Evolutionary conservation across 108 stramenopile species (phyloP).

Genomic region (Cyclotella atomus): DNA sequence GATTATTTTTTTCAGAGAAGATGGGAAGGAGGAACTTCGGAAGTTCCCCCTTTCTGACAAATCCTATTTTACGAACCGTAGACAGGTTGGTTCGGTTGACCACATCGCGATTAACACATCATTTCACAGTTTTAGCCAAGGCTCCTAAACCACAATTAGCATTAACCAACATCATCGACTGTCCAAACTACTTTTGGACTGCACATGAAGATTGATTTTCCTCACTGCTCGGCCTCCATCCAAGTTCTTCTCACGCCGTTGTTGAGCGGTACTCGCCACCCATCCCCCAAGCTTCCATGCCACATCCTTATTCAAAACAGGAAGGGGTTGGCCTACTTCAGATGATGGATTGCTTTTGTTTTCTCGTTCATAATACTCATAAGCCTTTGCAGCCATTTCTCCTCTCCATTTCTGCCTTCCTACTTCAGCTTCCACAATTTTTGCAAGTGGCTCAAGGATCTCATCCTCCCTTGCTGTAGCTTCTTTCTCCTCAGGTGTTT

Average conservation of each 20-base stretch:
- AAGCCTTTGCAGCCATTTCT: constrained; percentile 74
- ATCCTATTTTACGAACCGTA: no score
- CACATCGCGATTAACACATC: no score
- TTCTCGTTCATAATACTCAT: constrained; percentile 53
- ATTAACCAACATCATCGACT: no score
- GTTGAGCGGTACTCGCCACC: constrained; percentile 84
- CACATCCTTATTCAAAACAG: constrained; percentile 68
- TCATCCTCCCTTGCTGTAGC: constrained; percentile 66
- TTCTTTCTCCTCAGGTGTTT: constrained; percentile 72
- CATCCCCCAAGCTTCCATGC: constrained; percentile 87
- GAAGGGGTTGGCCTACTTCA: constrained; percentile 78
- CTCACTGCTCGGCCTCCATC: constrained; percentile 87
- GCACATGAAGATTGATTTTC: constrained; percentile 60
- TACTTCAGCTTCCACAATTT: constrained; percentile 60
- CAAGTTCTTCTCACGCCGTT: constrained; percentile 65
- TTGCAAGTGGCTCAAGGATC: constrained; percentile 51
- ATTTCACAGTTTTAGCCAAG: no score
- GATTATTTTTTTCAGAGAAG: no score
- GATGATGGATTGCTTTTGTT: constrained; percentile 21
- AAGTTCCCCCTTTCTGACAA: no score
- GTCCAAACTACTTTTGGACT: constrained; percentile 7
- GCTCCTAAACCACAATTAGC: no score
- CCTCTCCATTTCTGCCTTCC: constrained; percentile 86
- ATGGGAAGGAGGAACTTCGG: no score
- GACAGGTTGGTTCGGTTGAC: no score